A percentile compares a stretch with the other conserved stretches of the same genome.
Evolutionary conservation across 371 early-diverging fungal species (phyloP).

Genomic region (Lichtheimia ramosa): DNA sequence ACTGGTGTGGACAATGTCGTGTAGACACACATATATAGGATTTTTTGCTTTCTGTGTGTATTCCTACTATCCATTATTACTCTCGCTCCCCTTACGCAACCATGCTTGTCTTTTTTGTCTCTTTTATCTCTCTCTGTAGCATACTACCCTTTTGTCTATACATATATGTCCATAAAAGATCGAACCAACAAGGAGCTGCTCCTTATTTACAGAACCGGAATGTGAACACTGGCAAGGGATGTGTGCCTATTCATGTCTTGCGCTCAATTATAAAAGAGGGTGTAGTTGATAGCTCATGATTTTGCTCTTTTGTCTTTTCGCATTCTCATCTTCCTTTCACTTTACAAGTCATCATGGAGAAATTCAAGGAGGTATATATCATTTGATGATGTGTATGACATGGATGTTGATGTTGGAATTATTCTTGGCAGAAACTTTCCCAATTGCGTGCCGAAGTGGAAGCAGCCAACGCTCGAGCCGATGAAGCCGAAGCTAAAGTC

Average conservation of each 20-base stretch:
- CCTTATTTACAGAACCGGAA: constrained; percentile 9
- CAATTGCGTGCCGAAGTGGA: constrained; percentile 71
- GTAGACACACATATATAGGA: constrained; percentile 5
- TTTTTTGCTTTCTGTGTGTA: too few species aligned
- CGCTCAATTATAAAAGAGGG: not conserved
- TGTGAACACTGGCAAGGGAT: constrained; percentile 7
- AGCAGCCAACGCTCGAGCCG: constrained; percentile 63
- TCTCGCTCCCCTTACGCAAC: not conserved
- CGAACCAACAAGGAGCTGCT: constrained; percentile 4
- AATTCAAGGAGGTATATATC: constrained; percentile 20
- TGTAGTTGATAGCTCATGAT: not conserved
- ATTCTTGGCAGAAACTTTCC: constrained; percentile 62
- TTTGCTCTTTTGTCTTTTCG: not conserved
- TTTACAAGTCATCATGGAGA: constrained; percentile 11
- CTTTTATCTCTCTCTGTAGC: constrained; percentile 4
- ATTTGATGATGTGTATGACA: not conserved
- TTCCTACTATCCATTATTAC: too few species aligned
- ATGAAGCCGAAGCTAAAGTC: constrained; percentile 58
- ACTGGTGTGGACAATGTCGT: constrained; percentile 26
- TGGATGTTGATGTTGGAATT: not conserved
- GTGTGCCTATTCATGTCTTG: not conserved
- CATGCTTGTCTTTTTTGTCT: not conserved
- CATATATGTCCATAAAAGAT: constrained; percentile 4
- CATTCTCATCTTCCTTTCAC: not conserved
- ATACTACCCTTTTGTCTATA: not conserved